Percentiles rank a stretch among this genome's conserved stretches.
These are phyloP conservation scores for Torulaspora globosa DNA, from an alignment of 1,139 yeast species.

Conservation along the genomic window DNA sequence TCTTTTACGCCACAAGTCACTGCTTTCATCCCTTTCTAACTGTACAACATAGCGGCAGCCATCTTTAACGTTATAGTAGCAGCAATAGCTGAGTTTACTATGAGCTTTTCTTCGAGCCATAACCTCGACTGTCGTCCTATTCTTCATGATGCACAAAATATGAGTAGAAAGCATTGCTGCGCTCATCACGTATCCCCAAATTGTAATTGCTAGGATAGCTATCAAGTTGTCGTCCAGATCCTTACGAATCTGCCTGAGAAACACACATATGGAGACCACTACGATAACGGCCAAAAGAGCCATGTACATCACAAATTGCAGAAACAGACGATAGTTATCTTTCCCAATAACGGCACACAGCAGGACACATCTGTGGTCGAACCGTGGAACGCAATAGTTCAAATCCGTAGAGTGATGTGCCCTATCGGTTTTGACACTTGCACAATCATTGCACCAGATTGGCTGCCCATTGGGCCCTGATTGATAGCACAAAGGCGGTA, in stretches of 20 bases:
- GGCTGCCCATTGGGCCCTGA: slow-evolving; percentile 64
- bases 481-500: slow-evolving; percentile 49
- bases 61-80: slow-evolving; percentile 19
- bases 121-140: slow-evolving; percentile 46
- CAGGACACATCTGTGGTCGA: slow-evolving; percentile 68
- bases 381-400: slow-evolving; percentile 49
- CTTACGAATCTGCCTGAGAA: slow-evolving; percentile 35
- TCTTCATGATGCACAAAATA: slow-evolving; percentile 40
- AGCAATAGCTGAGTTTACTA: slow-evolving; percentile 14
- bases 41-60: slow-evolving; percentile 27
- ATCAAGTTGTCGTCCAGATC: slow-evolving; percentile 48
- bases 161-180: slow-evolving; percentile 41
- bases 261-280: slow-evolving; percentile 33
- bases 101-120: slow-evolving; percentile 25
- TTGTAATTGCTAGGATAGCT: slow-evolving; percentile 41
- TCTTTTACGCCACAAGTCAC: slow-evolving; percentile 23
- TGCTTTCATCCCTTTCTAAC: slow-evolving; percentile 18
- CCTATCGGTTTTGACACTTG: slow-evolving; percentile 51
- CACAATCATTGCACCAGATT: slow-evolving; percentile 53
- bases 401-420: slow-evolving; percentile 52
- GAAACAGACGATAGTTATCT: slow-evolving; percentile 49
- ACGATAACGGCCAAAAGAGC: slow-evolving; percentile 37
- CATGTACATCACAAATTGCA: slow-evolving; percentile 46
- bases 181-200: slow-evolving; percentile 45
- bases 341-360: slow-evolving; percentile 57